These are phyloP conservation scores for Scedosporium aurantiacum DNA, from an alignment of 2,329 filamentous ascomycete species.

Conservation along the genomic window DNA sequence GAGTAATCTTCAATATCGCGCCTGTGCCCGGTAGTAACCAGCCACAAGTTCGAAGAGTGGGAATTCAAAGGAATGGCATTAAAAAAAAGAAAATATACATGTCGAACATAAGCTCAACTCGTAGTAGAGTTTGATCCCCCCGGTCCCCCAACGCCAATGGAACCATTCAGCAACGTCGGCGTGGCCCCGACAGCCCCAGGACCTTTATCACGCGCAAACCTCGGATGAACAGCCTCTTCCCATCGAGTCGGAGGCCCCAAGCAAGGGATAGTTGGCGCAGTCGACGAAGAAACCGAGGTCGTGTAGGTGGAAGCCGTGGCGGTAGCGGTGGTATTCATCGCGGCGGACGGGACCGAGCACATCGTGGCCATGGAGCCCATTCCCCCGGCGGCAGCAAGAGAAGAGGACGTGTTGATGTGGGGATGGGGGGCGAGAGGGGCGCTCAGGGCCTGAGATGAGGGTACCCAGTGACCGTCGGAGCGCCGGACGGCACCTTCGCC, in stretches of 20 bases:
- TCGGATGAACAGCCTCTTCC: not conserved
- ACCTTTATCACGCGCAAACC: not conserved
- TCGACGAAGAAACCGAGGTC: not conserved
- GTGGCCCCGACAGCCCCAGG: not conserved
- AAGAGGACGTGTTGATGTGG: not conserved
- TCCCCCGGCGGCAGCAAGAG: not conserved
- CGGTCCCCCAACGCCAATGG: too few relatives aligned
- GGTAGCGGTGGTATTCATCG: constrained; percentile 1
- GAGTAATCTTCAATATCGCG: too few relatives aligned
- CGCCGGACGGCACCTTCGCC: constrained; percentile 6
- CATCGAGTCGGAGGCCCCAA: not conserved
- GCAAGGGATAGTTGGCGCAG: not conserved
- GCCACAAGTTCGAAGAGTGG: too few relatives aligned
- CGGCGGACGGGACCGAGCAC: not conserved
- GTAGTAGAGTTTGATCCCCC: too few relatives aligned
- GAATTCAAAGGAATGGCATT: too few relatives aligned
- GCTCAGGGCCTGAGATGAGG: not conserved
- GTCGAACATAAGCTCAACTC: too few relatives aligned
- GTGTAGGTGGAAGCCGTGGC: not conserved
- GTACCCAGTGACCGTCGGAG: constrained; percentile 7
- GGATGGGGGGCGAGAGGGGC: not conserved
- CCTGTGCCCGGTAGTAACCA: too few relatives aligned
- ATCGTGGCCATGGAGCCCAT: not conserved
- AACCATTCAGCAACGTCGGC: not conserved
- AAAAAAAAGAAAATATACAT: too few relatives aligned